Base-by-base conservation (phyloP, 2,329 filamentous ascomycete genomes). In the Colletotrichum falcatum region DNA sequence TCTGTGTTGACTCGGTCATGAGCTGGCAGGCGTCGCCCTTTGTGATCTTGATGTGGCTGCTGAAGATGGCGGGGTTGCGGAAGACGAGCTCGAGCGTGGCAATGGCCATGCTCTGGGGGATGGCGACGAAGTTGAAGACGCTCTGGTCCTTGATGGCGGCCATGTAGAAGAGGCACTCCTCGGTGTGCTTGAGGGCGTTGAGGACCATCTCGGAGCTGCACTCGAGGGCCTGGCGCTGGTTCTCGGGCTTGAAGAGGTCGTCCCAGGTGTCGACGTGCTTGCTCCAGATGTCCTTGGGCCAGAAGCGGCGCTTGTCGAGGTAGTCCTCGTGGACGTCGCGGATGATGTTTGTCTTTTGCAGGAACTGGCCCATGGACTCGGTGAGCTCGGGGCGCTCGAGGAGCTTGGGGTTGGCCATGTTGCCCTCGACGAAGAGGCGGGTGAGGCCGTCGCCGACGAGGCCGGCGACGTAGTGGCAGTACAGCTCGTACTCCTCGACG, bases 281-380 rank as follows among this genome's bases (percentile, higher is more conserved):
- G 78, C 92, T 94, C 96, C 96, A 99, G 78, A 99, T 94, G 83
- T 97, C 94, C 81, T 92, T 93, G 61, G 96, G 96, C 90, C 94
- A 99, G 87, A 97, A 99, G 68, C 93, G 90, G 72, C 96, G 90
- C 75, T 92, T 91, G 81, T 98, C 96, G 70, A 93, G 88, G 75
- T 91, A 91, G 78, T 99, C 96, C 81, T 99, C 96, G 76, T 91
- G 90, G 73, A 98, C 89, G 80, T 99, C 96, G 78, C 96, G 94
- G 78, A 98, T 98, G 80, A 99, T 98, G 86, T 99, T 99, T 74
- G 94, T 97, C 86, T 99, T 97, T 79, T 99, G 96, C 72, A 99
- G 85, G 82, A 99, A 97, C 75, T 97, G 92, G 30, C 94, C 96
- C 96, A 99, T 99, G 54, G 94, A 95, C 82, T 97, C 95, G 75